Conservation (phyloP, 148 eudicot species). For the Rhododendron simsii region DNA sequence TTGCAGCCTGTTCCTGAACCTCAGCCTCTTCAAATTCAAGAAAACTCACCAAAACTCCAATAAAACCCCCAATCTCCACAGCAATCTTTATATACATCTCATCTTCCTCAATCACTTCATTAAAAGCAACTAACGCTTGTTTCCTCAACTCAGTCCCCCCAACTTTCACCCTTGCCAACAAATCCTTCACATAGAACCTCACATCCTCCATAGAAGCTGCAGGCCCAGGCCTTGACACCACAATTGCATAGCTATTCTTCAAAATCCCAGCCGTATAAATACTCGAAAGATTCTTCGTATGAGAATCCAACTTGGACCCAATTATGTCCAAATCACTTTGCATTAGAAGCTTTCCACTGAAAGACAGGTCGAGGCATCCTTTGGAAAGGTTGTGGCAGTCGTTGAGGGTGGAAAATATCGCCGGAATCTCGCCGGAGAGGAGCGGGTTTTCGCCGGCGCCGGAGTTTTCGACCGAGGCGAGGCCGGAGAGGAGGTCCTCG, state of each 20-base stretch:
- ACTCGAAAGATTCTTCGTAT: slow-evolving; percentile 24
- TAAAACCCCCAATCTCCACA: slow-evolving; percentile 40
- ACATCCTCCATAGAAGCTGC: slow-evolving; percentile 56
- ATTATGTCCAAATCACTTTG: slow-evolving; percentile 73
- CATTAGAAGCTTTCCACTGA: slow-evolving; percentile 73
- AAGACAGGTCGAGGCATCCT: slow-evolving; percentile 45
- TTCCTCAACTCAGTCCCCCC: slow-evolving; percentile 55
- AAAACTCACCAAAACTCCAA: slow-evolving; percentile 36
- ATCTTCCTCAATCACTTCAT: slow-evolving; percentile 50
- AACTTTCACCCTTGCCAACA: slow-evolving; percentile 59
- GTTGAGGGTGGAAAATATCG: slow-evolving; percentile 25
- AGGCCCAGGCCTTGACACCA: slow-evolving; percentile 47
- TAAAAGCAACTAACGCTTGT: slow-evolving; percentile 54
- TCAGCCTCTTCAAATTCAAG: slow-evolving; percentile 41
- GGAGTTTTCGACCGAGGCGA: slow-evolving; percentile 35
- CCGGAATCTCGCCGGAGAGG: slow-evolving; percentile 25
- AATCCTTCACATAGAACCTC: slow-evolving; percentile 59
- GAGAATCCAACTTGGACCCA: slow-evolving; percentile 38
- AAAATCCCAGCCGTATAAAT: slow-evolving; percentile 44
- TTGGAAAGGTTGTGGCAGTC: slow-evolving; percentile 36
- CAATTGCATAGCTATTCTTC: slow-evolving; percentile 46
- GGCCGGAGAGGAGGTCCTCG: slow-evolving; percentile 54
- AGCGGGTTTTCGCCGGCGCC: slow-evolving; percentile 18
- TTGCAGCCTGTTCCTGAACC: slow-evolving; percentile 57
- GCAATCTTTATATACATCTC: slow-evolving; percentile 62